phyloP scores from a whole-genome alignment of 1,284 basidiomycete genomes.

The Trametes versicolor region DNA sequence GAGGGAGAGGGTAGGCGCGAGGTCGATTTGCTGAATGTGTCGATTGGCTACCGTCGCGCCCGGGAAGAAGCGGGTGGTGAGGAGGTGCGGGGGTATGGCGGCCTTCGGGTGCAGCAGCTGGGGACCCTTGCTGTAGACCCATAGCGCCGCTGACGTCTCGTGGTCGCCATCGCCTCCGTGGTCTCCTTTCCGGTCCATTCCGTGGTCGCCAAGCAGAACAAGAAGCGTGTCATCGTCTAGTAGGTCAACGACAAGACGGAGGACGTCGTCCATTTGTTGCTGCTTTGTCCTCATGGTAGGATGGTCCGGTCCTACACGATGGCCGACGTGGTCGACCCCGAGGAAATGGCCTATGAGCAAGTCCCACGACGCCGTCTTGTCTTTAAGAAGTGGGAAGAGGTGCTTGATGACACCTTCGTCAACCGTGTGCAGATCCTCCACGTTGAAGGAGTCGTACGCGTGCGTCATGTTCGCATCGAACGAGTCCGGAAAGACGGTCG shows the following conservation, averaged over 20 bases:
- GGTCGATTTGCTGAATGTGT: constrained; percentile 91
- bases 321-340: constrained; percentile 98
- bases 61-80: constrained; percentile 71
- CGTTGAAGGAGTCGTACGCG: constrained; percentile 97
- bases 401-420: constrained; percentile 89
- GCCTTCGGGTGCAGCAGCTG: constrained; percentile 49
- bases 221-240: constrained; percentile 88
- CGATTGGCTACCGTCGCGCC: constrained; percentile 65
- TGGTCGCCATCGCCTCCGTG: constrained; percentile 93
- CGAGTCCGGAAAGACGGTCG: constrained; percentile 83
- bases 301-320: constrained; percentile 92
- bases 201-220: constrained; percentile 95
- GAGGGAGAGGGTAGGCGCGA: constrained; percentile 92
- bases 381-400: constrained; percentile 81
- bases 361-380: constrained; percentile 72
- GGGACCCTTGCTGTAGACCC: constrained; percentile 88
- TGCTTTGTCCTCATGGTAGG: constrained; percentile 89
- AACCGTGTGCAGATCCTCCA: constrained; percentile 97
- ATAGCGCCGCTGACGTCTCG: constrained; percentile 89
- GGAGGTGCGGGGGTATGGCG: constrained; percentile 56
- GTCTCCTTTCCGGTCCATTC: constrained; percentile 96
- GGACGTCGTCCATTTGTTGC: constrained; percentile 86
- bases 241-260: constrained; percentile 73
- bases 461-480: constrained; percentile 80
- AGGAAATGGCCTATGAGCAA: constrained; percentile 94